Base-by-base conservation (phyloP, 768 basidiomycete species). In the Leucosporidium creatinivorum region DNA sequence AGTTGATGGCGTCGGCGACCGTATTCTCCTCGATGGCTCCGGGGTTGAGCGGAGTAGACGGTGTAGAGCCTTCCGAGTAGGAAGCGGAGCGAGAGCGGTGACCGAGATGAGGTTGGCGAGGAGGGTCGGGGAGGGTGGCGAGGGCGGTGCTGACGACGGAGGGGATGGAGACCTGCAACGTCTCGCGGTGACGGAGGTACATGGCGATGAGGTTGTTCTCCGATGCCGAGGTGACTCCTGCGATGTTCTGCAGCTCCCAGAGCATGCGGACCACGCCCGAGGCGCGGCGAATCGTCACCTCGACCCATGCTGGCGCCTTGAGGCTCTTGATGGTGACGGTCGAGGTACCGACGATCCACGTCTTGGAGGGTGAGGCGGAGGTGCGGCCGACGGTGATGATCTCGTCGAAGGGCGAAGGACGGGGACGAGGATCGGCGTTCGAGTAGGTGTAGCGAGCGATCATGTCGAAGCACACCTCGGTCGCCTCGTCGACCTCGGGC, bases 401-500 rank as follows among this genome's bases (percentile, higher is more conserved):
- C 47, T 93, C 88, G 69, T 83, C 85, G 63, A 97, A 82, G 60
- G 87, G 81, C 1, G 90, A 91, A 39, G 82, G 83, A 1, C 91
- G 85, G 3, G 94, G 91, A 21, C 89, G 85, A 1, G 94, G 93
- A 76, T 96, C 93, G 21, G 92, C 91, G 74, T 88, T 92, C 19
- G 87, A 91, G 74, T 93, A 97, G 0, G 94, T 88, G 76, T 96
- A 96, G 23, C 96, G 83, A 15, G 91, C 88, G 23, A 99, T 82
- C 92, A 93, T 98, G 77, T 99, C 96, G 75, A 98, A 93, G 78
- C 91, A 94, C 47, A 98, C 94, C 76, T 97, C 91, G 0, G 93
- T 90, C 31, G 88, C 87, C 67, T 89, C 91, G 77, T 98, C 96
- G 8, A 93, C 81, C 50, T 84, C 82, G 2, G 80, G 79, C 62